phyloP scores from a whole-genome alignment of 2,329 filamentous ascomycete species.

The Penicillium sp. region DNA sequence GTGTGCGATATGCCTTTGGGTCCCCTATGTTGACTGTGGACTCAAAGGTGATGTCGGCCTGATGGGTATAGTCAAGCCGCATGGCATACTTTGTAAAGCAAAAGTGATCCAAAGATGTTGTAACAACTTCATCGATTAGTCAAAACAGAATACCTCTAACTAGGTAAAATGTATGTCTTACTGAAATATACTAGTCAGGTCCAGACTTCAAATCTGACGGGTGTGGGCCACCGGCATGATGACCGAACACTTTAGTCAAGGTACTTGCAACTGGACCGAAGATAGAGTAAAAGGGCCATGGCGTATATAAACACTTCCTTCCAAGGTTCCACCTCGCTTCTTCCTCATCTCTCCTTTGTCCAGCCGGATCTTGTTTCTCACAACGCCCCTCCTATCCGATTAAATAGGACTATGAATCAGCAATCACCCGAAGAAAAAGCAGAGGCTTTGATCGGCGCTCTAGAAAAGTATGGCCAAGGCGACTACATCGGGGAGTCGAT shows the following conservation, averaged over 20 bases:
- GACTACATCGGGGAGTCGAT: constrained; percentile 37
- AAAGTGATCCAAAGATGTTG: not conserved
- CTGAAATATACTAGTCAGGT: not conserved
- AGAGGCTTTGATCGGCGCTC: constrained; percentile 17
- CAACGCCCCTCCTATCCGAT: not conserved
- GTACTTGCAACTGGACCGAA: not conserved
- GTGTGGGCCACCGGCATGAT: not conserved
- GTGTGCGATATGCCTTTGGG: constrained; percentile 36
- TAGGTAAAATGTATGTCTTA: not conserved
- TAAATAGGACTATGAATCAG: constrained; percentile 5
- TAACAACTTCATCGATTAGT: not conserved
- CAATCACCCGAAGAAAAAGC: constrained; percentile 15
- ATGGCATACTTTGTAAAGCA: not conserved
- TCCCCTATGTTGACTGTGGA: constrained; percentile 40
- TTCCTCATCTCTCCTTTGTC: not conserved
- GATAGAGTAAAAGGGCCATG: not conserved
- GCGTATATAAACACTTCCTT: not conserved
- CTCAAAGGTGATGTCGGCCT: constrained; percentile 4
- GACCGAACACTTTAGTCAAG: not conserved
- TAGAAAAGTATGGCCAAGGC: constrained; percentile 31
- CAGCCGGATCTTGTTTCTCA: not conserved
- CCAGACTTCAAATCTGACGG: not conserved
- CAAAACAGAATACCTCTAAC: not conserved
- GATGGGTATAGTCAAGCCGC: not conserved
- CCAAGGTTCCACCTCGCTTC: not conserved